Percentiles rank a stretch among this genome's conserved stretches.
These are phyloP conservation scores for Rhodotorula toruloides DNA, from an alignment of 768 basidiomycete genomes.

Conservation along the genomic window DNA sequence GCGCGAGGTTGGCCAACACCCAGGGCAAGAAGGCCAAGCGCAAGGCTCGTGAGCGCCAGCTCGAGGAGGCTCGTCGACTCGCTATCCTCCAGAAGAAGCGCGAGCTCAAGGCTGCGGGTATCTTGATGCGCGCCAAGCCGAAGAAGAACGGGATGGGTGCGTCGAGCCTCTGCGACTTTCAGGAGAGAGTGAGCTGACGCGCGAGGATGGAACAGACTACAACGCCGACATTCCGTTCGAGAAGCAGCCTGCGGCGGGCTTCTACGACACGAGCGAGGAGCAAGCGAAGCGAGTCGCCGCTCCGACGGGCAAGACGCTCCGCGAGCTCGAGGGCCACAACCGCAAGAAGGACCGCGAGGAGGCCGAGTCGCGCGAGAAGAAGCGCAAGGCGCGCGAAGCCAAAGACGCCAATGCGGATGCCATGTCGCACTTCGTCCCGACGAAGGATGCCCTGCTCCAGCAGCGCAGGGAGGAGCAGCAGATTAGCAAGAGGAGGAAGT, in stretches of 20 bases:
- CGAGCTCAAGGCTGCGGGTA: conserved; percentile 95
- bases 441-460: conserved; percentile 64
- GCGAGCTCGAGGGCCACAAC: conserved; percentile 59
- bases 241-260: conserved; percentile 89
- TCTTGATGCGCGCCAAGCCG: conserved; percentile 92
- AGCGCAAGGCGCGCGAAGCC: conserved; percentile 66
- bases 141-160: conserved; percentile 90
- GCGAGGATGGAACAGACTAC: too few species aligned
- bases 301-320: conserved; percentile 47
- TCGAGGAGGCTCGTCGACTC: conserved; percentile 89
- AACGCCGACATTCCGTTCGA: conserved; percentile 98
- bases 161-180: not conserved
- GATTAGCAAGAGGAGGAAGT: conserved; percentile 76
- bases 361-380: conserved; percentile 83
- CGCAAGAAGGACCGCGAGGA: conserved; percentile 90
- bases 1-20: conserved; percentile 94
- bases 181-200: too few species aligned
- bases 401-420: conserved; percentile 49
- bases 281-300: conserved; percentile 78
- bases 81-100: conserved; percentile 96
- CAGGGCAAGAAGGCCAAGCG: conserved; percentile 99
- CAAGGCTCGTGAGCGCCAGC: conserved; percentile 91
- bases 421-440: conserved; percentile 90
- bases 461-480: conserved; percentile 96
- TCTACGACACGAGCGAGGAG: conserved; percentile 95